A percentile compares a stretch with the other conserved stretches of the same genome.
Evolutionary conservation across 2,329 filamentous ascomycete genomes (phyloP).

Genomic region (Colletotrichum abscissum): DNA sequence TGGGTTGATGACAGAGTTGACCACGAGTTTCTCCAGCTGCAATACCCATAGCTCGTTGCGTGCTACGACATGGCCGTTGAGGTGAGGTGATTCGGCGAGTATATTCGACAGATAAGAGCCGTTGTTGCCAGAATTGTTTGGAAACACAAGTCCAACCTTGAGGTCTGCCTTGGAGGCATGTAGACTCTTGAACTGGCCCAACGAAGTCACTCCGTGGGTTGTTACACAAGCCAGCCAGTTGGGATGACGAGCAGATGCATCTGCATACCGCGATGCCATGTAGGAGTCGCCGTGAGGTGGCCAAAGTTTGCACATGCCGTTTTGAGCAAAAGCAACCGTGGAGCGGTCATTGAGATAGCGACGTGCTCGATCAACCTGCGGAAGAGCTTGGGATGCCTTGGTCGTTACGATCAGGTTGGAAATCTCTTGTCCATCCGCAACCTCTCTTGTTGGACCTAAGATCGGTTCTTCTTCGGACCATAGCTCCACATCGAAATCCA

Average conservation of each 20-base stretch:
- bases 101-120: constrained; percentile 53
- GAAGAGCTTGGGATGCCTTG: constrained; percentile 77
- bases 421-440: constrained; percentile 59
- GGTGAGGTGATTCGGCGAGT: constrained; percentile 54
- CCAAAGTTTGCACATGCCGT: constrained; percentile 81
- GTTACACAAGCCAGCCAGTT: constrained; percentile 78
- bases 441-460: constrained; percentile 51
- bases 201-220: constrained; percentile 66
- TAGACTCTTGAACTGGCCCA: constrained; percentile 61
- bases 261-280: constrained; percentile 52
- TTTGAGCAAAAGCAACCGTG: constrained; percentile 88
- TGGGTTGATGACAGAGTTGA: constrained; percentile 86
- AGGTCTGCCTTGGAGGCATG: constrained; percentile 63
- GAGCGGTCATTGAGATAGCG: constrained; percentile 71
- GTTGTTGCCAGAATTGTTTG: constrained; percentile 36
- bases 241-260: constrained; percentile 55
- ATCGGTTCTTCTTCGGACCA: constrained; percentile 60
- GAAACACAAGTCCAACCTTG: constrained; percentile 58
- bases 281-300: constrained; percentile 61
- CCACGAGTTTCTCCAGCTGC: constrained; percentile 89
- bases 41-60: constrained; percentile 60
- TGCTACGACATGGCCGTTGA: constrained; percentile 54
- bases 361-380: constrained; percentile 68
- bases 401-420: constrained; percentile 81
- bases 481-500: constrained; percentile 63